Conservation (phyloP, 2,329 filamentous ascomycete genomes). For the Tolypocladium inflatum region DNA sequence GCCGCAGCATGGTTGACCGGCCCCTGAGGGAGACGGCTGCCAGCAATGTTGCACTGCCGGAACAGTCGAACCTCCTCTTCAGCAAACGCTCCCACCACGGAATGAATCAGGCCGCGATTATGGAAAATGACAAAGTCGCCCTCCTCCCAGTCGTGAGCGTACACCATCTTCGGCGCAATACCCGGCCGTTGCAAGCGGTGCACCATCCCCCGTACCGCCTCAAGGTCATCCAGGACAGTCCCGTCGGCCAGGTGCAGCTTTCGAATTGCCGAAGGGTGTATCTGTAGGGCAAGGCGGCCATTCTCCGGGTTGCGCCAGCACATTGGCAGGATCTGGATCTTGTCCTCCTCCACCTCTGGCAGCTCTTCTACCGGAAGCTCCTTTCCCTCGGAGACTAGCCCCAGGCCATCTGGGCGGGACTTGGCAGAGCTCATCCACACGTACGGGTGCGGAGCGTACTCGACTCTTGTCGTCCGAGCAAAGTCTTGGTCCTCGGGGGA, state of each 20-base stretch:
- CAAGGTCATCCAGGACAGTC: not conserved
- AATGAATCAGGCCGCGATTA: not conserved
- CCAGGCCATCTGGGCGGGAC: not conserved
- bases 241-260: not conserved
- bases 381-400: not conserved
- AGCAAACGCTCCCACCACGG: not conserved
- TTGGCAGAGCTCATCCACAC: not conserved
- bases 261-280: not conserved
- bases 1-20: not conserved
- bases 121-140: not conserved
- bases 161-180: not conserved
- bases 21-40: not conserved
- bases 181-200: not conserved
- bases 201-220: not conserved
- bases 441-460: not conserved
- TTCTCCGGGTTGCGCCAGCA: not conserved
- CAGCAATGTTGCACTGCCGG: not conserved
- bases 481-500: not conserved
- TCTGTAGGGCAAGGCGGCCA: not conserved
- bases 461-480: not conserved
- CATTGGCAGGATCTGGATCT: not conserved
- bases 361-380: not conserved
- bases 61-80: not conserved
- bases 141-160: not conserved
- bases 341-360: not conserved